Conservation (phyloP, 768 basidiomycete species). For the Serendipita sp. region DNA sequence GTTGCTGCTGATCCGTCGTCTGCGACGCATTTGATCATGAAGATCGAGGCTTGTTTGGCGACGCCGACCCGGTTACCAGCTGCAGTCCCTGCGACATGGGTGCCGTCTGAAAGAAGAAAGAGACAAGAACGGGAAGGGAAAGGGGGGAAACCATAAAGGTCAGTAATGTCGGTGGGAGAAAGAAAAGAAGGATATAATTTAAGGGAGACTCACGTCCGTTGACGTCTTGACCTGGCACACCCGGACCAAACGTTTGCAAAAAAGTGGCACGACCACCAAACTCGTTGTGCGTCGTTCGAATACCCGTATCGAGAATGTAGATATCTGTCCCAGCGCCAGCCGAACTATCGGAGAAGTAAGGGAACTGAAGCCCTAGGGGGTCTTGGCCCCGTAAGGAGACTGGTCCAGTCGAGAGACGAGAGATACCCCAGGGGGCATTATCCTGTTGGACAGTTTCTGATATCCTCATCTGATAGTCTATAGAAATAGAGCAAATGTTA, state of each 20-base stretch:
- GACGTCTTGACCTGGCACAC: not conserved
- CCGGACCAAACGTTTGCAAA: slow-evolving; percentile 29
- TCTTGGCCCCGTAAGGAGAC: slow-evolving; percentile 19
- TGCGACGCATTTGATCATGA: not conserved
- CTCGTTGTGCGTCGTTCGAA: slow-evolving; percentile 31
- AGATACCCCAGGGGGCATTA: slow-evolving; percentile 8
- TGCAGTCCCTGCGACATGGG: slow-evolving; percentile 6
- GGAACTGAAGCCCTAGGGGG: slow-evolving; percentile 24
- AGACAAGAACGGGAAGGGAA: not conserved
- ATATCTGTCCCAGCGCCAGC: slow-evolving; percentile 18
- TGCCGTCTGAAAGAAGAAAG: not conserved
- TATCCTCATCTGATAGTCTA: not conserved
- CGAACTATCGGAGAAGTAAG: slow-evolving; percentile 25
- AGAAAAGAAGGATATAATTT: not conserved
- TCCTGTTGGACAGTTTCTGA: not conserved
- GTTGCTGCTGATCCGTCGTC: not conserved
- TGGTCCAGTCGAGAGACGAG: not conserved
- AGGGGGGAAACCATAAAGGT: not conserved
- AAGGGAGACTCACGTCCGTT: slow-evolving; percentile 4
- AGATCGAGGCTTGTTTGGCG: not conserved
- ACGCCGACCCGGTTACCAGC: not conserved
- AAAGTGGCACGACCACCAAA: slow-evolving; percentile 27
- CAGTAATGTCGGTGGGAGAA: not conserved
- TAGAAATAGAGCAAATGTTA: slow-evolving; percentile 17
- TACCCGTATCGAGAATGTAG: slow-evolving; percentile 13